Base-by-base conservation (phyloP, 768 basidiomycete species). In the Sarcomyxa edulis region DNA sequence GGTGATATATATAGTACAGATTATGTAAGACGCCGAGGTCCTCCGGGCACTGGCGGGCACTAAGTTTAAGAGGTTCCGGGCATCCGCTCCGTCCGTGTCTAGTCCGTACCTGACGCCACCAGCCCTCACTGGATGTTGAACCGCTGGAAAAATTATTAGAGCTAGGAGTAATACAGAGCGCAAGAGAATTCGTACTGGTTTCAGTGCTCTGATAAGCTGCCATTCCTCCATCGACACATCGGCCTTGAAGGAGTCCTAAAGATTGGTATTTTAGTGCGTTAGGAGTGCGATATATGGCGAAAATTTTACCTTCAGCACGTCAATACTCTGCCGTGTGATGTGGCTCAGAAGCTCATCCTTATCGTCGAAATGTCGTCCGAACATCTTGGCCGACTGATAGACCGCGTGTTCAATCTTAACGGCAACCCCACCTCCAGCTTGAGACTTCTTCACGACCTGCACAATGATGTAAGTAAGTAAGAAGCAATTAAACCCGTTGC, bases 381-480 rank as follows among this genome's bases (percentile, higher is more conserved):
- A 97, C 81, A 92, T 84, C 64, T 93, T 95, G 20, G 92, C 81
- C 18, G 87, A 85, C 63, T 97, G 87, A 60, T 98, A 93, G 8
- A 94, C 84, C 3, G 93, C 94, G 58, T 95, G 88, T 60, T 98
- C 96, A 44, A 98, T 97, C 74, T 98, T 99, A 50, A 98, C 88
- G 0, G 96, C 95, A 10, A 97, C 94, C 54, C 96, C 95, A 33
- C 76, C 94, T 51, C 92, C 95, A n/a, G 89, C 81, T 59, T 97
- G 92, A 2, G 81, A 71, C 62, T 90, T 94, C 69, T 96, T 98
- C 50, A 98, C 76, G 19, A 90, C 69, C 88, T 91, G 50, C 14
- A 52, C 37, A 23, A 35, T n/a, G 23, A 20, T 26, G 15, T 35
- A 35, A 21, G 16, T 24, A 33, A 23, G 41, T 20, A 33, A 25